A percentile compares a stretch with the other conserved stretches of the same genome.
Conservation (phyloP, 1,284 basidiomycete species). For the Trametes hirsuta region DNA sequence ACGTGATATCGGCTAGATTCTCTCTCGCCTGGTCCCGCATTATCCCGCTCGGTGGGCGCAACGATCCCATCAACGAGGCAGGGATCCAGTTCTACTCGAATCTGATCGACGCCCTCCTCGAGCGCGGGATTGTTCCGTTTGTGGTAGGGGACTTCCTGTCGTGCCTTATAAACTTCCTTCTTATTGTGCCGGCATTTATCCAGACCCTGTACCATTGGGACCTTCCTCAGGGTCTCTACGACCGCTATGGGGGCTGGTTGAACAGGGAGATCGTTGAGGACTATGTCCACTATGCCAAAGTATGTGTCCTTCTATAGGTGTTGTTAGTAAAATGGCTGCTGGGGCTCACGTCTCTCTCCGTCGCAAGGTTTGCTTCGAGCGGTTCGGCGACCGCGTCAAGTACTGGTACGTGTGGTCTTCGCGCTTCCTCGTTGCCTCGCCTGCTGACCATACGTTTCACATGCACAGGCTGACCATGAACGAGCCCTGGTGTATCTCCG, state of each 20-base stretch:
- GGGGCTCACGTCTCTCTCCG: neutral
- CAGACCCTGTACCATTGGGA: constrained; percentile 84
- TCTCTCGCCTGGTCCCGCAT: constrained; percentile 78
- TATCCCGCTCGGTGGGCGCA: constrained; percentile 68
- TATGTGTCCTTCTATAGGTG: constrained; percentile 27
- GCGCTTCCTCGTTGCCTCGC: neutral
- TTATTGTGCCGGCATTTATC: constrained; percentile 11
- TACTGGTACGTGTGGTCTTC: constrained; percentile 53
- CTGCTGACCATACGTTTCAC: constrained; percentile 12
- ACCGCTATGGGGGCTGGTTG: constrained; percentile 76
- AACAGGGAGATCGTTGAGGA: constrained; percentile 67
- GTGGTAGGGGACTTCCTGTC: constrained; percentile 49
- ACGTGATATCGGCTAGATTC: constrained; percentile 41
- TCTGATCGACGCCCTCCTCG: constrained; percentile 69
- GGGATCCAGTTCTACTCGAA: constrained; percentile 73
- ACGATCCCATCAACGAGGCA: constrained; percentile 70
- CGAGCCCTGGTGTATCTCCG: constrained; percentile 76
- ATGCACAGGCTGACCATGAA: constrained; percentile 64
- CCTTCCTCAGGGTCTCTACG: constrained; percentile 68
- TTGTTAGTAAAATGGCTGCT: neutral
- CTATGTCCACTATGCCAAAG: constrained; percentile 65
- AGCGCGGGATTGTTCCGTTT: constrained; percentile 66
- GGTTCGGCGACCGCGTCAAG: constrained; percentile 77
- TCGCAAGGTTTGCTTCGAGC: constrained; percentile 65
- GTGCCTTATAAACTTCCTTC: constrained; percentile 2